A percentile compares a stretch with the other conserved stretches of the same genome.
Evolutionary conservation across 305 asterid genomes (phyloP).

Genomic region (Fraxinus baroniana): DNA sequence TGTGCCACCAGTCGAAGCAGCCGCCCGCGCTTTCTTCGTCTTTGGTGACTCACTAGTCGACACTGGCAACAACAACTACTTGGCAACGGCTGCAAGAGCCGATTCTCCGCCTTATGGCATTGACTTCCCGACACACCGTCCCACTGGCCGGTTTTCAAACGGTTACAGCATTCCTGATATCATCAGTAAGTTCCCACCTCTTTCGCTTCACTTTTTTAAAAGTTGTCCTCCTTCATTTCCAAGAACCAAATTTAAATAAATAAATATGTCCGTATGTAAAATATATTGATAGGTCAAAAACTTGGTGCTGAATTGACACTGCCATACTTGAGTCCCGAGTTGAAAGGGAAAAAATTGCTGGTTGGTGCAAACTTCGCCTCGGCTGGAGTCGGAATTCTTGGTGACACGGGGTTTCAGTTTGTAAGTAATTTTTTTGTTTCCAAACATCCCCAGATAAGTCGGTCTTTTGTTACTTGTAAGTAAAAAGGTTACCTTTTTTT

Average conservation of each 20-base stretch:
- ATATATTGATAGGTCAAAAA: conserved; percentile 41
- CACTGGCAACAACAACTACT: conserved; percentile 71
- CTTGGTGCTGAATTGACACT: conserved; percentile 64
- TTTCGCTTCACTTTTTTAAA: not conserved
- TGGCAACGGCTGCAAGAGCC: conserved; percentile 70
- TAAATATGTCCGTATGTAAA: not conserved
- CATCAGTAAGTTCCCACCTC: conserved; percentile 45
- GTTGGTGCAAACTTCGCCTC: conserved; percentile 88
- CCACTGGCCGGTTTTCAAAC: conserved; percentile 81
- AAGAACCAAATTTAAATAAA: not conserved
- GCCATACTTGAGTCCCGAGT: conserved; percentile 61
- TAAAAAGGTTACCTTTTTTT: not conserved
- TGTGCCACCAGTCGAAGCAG: conserved; percentile 28
- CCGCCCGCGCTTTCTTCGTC: conserved; percentile 60
- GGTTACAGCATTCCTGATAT: conserved; percentile 77
- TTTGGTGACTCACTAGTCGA: conserved; percentile 85
- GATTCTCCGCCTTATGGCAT: conserved; percentile 85
- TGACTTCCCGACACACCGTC: conserved; percentile 64
- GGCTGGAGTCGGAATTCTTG: conserved; percentile 79
- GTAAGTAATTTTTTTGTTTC: conserved; percentile 34
- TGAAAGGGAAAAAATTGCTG: conserved; percentile 52
- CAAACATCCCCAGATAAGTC: not conserved
- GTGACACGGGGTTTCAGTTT: conserved; percentile 79
- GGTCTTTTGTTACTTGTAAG: not conserved
- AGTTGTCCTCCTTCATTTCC: not conserved